Base-by-base conservation (phyloP, 2,329 filamentous ascomycete species). In the Podosphaera xanthii region DNA sequence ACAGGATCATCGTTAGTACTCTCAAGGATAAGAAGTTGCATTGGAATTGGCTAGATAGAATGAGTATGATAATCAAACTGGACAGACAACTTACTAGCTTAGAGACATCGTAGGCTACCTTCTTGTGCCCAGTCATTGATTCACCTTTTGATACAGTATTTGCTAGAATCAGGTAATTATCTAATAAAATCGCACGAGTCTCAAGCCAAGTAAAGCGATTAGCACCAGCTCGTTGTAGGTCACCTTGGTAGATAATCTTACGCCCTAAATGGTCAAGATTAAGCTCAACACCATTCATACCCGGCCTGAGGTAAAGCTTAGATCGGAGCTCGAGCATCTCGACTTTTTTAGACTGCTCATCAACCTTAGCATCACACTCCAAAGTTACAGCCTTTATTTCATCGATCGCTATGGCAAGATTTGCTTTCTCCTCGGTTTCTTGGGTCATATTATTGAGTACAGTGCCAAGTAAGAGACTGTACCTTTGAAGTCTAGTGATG, bases 261-360 rank as follows among this genome's bases (percentile, higher is more conserved):
- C 92, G 82, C 12, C 91, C 91, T n/a, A 96, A 78, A 68, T 97
- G 91, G 65, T 95, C 87, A 12, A 98, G 77, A 67, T 97, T 94
- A 58, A 98, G 77, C 65, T 86, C 80, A 3, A 94, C 87, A 30
- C 84, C 82, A 67, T 91, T 85, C 80, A 95, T 94, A 35, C 87
- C 87, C 2, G 88, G 87, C 40, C 94, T 79, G 59, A 97, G 76
- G 60, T 91, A 83, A 34, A 98, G 77, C 73, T 91, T 94, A 50
- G 80, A 77, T 63, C 86, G 81, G 46, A 98, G 76, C 69, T 96
- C 90, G 64, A 84, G 83, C 70, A 98, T 79, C 62, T 87, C 83
- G 36, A 96, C 88, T 73, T 94, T 90, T 73, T 91, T 89, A 64
- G 84, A 81, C 78, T 90, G 90, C 69, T 97, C 91, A 49, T 86